A percentile compares a stretch with the other conserved stretches of the same genome.
Evolutionary conservation across 345 rosid genomes (phyloP).

Genomic region (Punica granatum): DNA sequence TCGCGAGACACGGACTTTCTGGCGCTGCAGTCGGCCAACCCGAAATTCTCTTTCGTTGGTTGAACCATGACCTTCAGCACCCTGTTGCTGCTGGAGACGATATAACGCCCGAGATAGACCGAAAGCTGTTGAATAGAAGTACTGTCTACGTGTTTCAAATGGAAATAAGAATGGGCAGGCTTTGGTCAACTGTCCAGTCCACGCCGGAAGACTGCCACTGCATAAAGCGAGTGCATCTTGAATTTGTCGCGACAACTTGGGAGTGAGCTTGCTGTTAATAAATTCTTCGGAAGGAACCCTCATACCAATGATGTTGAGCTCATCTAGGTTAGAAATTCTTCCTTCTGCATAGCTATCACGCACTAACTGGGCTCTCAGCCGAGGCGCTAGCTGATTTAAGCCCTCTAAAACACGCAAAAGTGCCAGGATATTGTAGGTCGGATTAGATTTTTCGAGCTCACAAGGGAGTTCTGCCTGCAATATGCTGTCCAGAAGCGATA

Average conservation of each 20-base stretch:
- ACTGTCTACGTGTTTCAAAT: conserved; percentile 92
- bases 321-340: conserved; percentile 41
- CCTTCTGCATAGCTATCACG: conserved; percentile 73
- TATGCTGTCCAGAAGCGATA: conserved; percentile 87
- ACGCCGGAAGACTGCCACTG: conserved; percentile 96
- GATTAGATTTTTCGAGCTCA: conserved; percentile 87
- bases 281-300: conserved; percentile 79
- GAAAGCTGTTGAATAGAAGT: conserved; percentile 95
- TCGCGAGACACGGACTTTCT: conserved; percentile 98
- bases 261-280: conserved; percentile 84
- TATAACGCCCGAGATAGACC: conserved; percentile 94
- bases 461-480: conserved; percentile 88
- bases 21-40: conserved; percentile 94
- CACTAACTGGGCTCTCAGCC: conserved; percentile 57
- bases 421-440: conserved; percentile 83
- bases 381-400: conserved; percentile 87
- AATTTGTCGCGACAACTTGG: conserved; percentile 93
- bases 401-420: conserved; percentile 84
- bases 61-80: conserved; percentile 90
- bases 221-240: conserved; percentile 99
- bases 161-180: conserved; percentile 98
- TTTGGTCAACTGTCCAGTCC: conserved; percentile 96
- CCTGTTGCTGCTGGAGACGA: conserved; percentile 99
- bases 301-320: conserved; percentile 36
- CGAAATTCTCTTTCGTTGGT: conserved; percentile 84